Percentiles rank a stretch among this genome's conserved stretches.
phyloP scores from a whole-genome alignment of 768 basidiomycete species.

The Termitomyces sp. region DNA sequence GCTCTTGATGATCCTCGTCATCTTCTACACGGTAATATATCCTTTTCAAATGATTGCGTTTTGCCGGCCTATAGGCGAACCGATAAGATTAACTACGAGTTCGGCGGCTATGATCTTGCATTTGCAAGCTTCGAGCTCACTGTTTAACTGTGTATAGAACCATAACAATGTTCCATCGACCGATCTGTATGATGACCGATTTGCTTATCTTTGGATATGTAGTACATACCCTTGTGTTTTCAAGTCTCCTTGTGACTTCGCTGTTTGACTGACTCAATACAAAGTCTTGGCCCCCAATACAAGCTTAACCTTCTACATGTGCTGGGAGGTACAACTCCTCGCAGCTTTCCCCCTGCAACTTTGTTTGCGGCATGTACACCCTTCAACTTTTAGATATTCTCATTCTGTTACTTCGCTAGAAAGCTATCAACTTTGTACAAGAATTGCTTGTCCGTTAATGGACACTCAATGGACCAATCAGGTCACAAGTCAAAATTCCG shows the following conservation, averaged over 20 bases:
- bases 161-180: neutral
- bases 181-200: neutral
- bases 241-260: neutral
- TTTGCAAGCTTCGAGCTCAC: constrained; percentile 76
- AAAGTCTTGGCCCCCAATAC: too few species aligned
- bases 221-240: neutral
- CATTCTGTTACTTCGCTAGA: too few species aligned
- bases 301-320: too few species aligned
- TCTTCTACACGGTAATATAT: neutral
- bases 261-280: too few species aligned
- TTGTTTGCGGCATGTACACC: too few species aligned
- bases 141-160: constrained; percentile 4
- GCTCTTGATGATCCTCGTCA: constrained; percentile 41
- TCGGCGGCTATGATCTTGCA: constrained; percentile 86
- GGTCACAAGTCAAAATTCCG: too few species aligned
- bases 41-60: neutral
- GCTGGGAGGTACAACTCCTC: too few species aligned
- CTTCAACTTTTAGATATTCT: too few species aligned
- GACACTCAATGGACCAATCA: too few species aligned
- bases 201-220: neutral
- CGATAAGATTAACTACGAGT: constrained; percentile 98
- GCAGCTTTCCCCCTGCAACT: too few species aligned
- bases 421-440: too few species aligned
- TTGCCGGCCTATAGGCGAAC: constrained; percentile 62
- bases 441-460: too few species aligned